Evolutionary conservation across 768 basidiomycete species (phyloP).

Genomic region (Mycena crocata): DNA sequence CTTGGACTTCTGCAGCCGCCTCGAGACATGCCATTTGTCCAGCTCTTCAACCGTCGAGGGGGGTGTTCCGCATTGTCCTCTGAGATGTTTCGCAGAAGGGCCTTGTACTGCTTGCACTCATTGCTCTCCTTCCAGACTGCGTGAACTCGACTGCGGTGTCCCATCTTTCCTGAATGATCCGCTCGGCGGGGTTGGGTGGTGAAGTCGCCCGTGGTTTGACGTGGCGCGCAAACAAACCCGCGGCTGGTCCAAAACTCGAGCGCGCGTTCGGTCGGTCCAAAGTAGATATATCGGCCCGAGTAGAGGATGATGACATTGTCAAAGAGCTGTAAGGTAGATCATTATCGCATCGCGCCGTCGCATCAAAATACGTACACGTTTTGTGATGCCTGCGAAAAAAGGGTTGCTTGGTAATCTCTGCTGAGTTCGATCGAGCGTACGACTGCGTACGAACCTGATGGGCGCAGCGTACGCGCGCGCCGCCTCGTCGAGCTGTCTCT

Average conservation of each 20-base stretch:
- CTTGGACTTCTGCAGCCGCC: constrained; percentile 51
- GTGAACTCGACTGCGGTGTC: constrained; percentile 58
- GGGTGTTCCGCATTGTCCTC: constrained; percentile 46
- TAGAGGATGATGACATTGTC: constrained; percentile 61
- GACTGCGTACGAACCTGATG: constrained; percentile 46
- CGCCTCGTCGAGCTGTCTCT: too few species aligned
- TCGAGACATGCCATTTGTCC: constrained; percentile 45
- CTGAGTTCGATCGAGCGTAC: neutral
- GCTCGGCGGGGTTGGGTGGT: constrained; percentile 54
- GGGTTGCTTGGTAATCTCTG: neutral
- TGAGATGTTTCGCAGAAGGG: constrained; percentile 42
- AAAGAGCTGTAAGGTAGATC: constrained; percentile 41
- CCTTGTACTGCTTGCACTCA: constrained; percentile 44
- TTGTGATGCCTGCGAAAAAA: constrained; percentile 45
- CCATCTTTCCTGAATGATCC: constrained; percentile 46
- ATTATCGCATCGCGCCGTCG: neutral
- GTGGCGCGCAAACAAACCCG: constrained; percentile 57
- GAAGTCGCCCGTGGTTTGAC: constrained; percentile 62
- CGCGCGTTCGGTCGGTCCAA: constrained; percentile 52
- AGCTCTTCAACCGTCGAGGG: constrained; percentile 40
- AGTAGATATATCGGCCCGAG: constrained; percentile 62
- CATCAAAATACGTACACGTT: constrained; percentile 42
- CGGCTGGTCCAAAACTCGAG: constrained; percentile 57
- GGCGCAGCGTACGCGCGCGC: too few species aligned
- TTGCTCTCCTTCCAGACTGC: constrained; percentile 48